Conservation (phyloP, 1,284 basidiomycete genomes). For the Exsudoporus floridanus region DNA sequence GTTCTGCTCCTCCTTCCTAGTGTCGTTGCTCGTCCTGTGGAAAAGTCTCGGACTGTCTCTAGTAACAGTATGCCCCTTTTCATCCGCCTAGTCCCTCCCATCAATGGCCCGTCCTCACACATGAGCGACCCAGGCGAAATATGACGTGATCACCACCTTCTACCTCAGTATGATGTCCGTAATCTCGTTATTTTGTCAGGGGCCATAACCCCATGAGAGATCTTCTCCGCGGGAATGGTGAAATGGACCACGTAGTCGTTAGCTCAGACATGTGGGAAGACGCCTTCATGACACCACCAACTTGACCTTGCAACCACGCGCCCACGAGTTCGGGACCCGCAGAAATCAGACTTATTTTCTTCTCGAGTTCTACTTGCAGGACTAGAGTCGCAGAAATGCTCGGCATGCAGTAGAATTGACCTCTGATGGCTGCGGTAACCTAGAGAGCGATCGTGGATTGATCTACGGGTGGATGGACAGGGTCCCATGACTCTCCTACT, state of each 20-base stretch:
- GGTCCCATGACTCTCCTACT: not conserved
- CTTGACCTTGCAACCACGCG: slow-evolving; percentile 2
- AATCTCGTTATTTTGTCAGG: slow-evolving; percentile 25
- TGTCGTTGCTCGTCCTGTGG: slow-evolving; percentile 55
- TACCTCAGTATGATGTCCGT: slow-evolving; percentile 10
- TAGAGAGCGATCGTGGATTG: slow-evolving; percentile 16
- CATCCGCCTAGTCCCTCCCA: slow-evolving; percentile 33
- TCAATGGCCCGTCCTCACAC: slow-evolving; percentile 10
- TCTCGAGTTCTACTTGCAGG: not conserved
- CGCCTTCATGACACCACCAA: slow-evolving; percentile 1
- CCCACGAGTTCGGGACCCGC: not conserved
- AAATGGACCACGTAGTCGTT: slow-evolving; percentile 16
- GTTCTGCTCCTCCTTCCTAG: slow-evolving; percentile 28
- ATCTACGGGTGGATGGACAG: slow-evolving; percentile 11
- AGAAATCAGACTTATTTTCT: not conserved
- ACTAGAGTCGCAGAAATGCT: too few relatives aligned
- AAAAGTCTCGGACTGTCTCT: slow-evolving; percentile 47
- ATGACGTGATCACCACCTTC: slow-evolving; percentile 16
- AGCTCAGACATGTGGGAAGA: slow-evolving; percentile 30
- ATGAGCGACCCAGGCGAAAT: slow-evolving; percentile 11
- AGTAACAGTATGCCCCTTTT: slow-evolving; percentile 59
- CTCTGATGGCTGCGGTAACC: slow-evolving; percentile 10
- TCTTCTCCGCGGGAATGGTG: slow-evolving; percentile 27
- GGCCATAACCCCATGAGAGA: slow-evolving; percentile 12
- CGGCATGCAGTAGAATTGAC: not conserved